Evolutionary conservation across 2,329 filamentous ascomycete species (phyloP), one percentile per base, ranked within the genome.

Genomic region (Alternaria brassicicola): DNA sequence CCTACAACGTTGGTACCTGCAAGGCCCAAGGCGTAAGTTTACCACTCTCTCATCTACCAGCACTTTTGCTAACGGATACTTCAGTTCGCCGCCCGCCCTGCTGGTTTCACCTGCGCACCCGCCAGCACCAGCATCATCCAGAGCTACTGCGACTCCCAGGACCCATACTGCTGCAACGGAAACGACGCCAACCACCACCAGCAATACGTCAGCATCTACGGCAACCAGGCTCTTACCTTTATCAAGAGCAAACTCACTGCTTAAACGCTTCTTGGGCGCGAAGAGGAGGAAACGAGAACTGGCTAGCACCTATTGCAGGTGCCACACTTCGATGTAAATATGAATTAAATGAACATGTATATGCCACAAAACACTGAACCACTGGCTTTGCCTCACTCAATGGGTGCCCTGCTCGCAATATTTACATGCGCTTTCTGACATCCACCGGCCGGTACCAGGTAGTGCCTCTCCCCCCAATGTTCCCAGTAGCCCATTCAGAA

Each of bases 91-190:
- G 83, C 86, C 30, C 84, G 87, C 4, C 82, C 85, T 0, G 67
- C 78, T 4, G 85, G 85, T 25, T 89, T 86, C 74, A 76, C 75
- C 42, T 89, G 87, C 77, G 64, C 72, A 3, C 80, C 81, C 1
- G 82, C 85, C 5, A 80, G 62, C 9, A 80, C 79, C 33, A 80
- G 75, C 70, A 86, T 85, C 67, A 85, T 89, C 65, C 79, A 88
- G 76, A 86, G 85, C 4, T 89, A 89, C 80, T 89, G 88, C 73
- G 87, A 90, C 65, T 77, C 82, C 4, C 69, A 83, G 3, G 87
- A 89, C 62, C 86, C 86, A 0, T 89, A 87, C 77, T 89, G 88
- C 81, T 89, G 86, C 76, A 87, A 83, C 39, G 88, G 87, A 47
- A 87, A 82, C 66, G 81, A 89, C 59, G 79, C 82, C 25, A 83